Base-by-base conservation (phyloP, 306 rosid genomes). In the Malus fusca region DNA sequence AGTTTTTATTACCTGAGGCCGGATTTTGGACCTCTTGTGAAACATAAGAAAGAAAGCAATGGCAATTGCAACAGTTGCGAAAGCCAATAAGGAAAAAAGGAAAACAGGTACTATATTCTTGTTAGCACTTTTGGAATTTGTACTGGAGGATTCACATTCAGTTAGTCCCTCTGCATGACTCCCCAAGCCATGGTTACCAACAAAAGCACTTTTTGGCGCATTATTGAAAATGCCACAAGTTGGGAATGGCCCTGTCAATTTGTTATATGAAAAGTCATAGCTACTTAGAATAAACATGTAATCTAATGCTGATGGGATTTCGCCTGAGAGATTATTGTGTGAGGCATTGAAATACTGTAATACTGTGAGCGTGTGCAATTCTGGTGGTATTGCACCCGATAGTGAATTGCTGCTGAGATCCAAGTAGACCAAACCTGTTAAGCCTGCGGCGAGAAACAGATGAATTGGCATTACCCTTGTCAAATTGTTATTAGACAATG, bases 291-390 rank as follows among this genome's bases (percentile, higher is more conserved):
- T 52, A 17, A 6, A 18, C 58, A 52, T 17, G 58, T 13, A 0
- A 44, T 4, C 51, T 44, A 44, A 77, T 26, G 90, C 46, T 14
- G 48, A 23, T 5, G 6, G 37, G 37, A 33, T 33, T 33, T 33
- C 88, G 77, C 73, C 85, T n/a, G 96, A 88, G 37, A 33, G 37
- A 33, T 33, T 5, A 2, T 33, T 33, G 37, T 5, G 37, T 33
- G 37, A 33, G 69, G 84, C 59, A 81, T 85, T 84, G 60, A 90
- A 83, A 69, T 64, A 63, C 81, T 84, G 81, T 78, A 91, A 66
- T 9, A 11, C 3, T n/a, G 28, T 21, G 46, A 85, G 85, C 84
- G 79, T 85, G 33, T n/a, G 55, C 52, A 90, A 67, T 72, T 77
- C 85, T 72, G 68, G 73, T 18, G 96, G 92, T 71, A 90, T 78